phyloP scores from a whole-genome alignment of 192 early-diverging fungal genomes.

The Backusella westeae region DNA sequence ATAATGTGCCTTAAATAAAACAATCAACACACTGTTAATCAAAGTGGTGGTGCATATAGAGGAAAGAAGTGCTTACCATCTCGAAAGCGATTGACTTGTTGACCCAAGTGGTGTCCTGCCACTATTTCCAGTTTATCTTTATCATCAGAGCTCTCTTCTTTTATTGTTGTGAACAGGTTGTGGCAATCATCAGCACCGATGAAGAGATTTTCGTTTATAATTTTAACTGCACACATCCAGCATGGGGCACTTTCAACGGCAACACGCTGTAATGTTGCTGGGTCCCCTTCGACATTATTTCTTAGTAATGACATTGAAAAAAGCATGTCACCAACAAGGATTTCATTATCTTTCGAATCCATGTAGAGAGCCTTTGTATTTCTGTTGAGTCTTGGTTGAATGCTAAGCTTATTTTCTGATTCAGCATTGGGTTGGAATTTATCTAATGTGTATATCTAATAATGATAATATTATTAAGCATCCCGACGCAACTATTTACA shows the following conservation, averaged over 20 bases:
- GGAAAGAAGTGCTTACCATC: slow-evolving; percentile 49
- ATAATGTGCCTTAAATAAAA: background rate
- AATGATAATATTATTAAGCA: background rate
- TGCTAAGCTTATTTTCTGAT: slow-evolving; percentile 16
- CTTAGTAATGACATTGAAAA: slow-evolving; percentile 66
- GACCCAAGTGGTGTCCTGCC: slow-evolving; percentile 79
- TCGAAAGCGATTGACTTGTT: slow-evolving; percentile 76
- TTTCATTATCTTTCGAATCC: slow-evolving; percentile 59
- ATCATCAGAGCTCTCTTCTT: slow-evolving; percentile 33
- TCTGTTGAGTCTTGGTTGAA: slow-evolving; percentile 38
- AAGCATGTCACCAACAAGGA: slow-evolving; percentile 85
- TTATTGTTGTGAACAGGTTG: slow-evolving; percentile 58
- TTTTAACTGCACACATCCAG: slow-evolving; percentile 65
- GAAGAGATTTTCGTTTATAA: slow-evolving; percentile 56
- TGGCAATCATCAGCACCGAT: slow-evolving; percentile 56
- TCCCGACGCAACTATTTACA: background rate
- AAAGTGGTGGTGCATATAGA: background rate
- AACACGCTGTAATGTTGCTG: slow-evolving; percentile 48
- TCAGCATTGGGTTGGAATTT: slow-evolving; percentile 10
- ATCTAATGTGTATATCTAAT: slow-evolving; percentile 11
- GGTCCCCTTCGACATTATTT: slow-evolving; percentile 9
- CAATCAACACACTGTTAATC: background rate
- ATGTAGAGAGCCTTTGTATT: slow-evolving; percentile 60
- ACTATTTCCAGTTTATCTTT: slow-evolving; percentile 43
- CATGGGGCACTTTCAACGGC: slow-evolving; percentile 58